Conservation (phyloP, 2,329 filamentous ascomycete species). For the Alternaria ventricosa region DNA sequence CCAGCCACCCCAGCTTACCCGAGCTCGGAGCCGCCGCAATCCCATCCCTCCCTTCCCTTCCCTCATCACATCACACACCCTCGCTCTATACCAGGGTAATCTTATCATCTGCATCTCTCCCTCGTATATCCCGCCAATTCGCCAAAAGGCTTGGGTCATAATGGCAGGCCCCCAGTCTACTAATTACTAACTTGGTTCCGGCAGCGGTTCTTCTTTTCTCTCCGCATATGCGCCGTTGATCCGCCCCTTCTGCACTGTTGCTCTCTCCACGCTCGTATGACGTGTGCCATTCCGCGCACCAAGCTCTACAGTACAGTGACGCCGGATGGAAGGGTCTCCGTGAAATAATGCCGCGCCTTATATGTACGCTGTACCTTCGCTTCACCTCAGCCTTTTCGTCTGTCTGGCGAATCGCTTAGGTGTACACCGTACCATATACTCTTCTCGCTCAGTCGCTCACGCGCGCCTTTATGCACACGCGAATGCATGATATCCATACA, state of each 20-base stretch:
- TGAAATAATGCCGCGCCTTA: not conserved
- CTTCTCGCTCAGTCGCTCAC: not conserved
- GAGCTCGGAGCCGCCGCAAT: constrained; percentile 2
- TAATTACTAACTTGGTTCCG: not conserved
- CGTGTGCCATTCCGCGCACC: not conserved
- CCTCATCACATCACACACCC: not conserved
- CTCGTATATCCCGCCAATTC: not conserved
- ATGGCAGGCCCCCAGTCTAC: not conserved
- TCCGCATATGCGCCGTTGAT: constrained; percentile 2
- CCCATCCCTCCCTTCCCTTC: not conserved
- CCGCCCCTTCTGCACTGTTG: not conserved
- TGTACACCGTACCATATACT: not conserved
- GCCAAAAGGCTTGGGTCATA: constrained; percentile 1
- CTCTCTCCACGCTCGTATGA: not conserved
- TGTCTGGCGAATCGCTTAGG: not conserved
- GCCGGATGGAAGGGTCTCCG: not conserved
- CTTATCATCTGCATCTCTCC: constrained; percentile 11
- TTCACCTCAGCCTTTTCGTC: not conserved
- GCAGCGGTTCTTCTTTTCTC: not conserved
- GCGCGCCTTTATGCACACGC: not conserved
- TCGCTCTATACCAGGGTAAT: constrained; percentile 9
- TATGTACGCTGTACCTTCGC: not conserved
- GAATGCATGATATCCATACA: not conserved
- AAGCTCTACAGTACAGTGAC: not conserved
- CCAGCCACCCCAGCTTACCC: not conserved